Conservation (phyloP, 371 early-diverging fungal genomes). For the Mycotypha africana region DNA sequence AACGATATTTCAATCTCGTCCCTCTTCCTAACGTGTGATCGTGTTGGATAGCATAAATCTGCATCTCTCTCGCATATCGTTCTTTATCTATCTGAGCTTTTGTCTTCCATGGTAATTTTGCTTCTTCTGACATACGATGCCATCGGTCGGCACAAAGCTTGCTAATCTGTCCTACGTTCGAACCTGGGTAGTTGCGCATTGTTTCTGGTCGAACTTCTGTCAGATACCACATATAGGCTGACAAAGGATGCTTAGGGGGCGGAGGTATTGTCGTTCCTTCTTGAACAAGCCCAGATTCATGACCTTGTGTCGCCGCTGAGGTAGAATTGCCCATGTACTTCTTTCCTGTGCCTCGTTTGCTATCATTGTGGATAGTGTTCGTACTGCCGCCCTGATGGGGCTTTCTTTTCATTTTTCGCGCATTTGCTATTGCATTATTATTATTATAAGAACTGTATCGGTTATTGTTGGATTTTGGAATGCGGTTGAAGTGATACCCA, state of each 20-base stretch:
- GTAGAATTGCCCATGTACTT: no score
- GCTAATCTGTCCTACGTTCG: slow-evolving; percentile 67
- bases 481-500: no score
- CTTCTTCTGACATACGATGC: slow-evolving; percentile 56
- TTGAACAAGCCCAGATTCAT: no score
- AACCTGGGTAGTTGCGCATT: slow-evolving; percentile 58
- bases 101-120: slow-evolving; percentile 55
- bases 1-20: slow-evolving; percentile 41
- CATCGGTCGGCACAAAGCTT: slow-evolving; percentile 66
- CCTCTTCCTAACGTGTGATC: slow-evolving; percentile 41
- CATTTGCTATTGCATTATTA: no score
- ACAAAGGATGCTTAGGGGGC: slow-evolving; percentile 72
- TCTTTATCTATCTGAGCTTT: slow-evolving; percentile 68
- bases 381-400: no score
- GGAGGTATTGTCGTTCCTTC: no score
- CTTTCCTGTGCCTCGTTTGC: no score
- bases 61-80: slow-evolving; percentile 72
- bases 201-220: slow-evolving; percentile 61
- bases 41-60: slow-evolving; percentile 49
- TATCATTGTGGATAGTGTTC: no score
- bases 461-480: no score
- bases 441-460: no score
- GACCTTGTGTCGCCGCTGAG: no score
- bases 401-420: no score
- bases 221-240: slow-evolving; percentile 70